Percentiles rank a stretch among this genome's conserved stretches.
These are phyloP conservation scores for Phtheirospermum japonicum DNA, from an alignment of 257 asterid genomes.

Conservation along the genomic window DNA sequence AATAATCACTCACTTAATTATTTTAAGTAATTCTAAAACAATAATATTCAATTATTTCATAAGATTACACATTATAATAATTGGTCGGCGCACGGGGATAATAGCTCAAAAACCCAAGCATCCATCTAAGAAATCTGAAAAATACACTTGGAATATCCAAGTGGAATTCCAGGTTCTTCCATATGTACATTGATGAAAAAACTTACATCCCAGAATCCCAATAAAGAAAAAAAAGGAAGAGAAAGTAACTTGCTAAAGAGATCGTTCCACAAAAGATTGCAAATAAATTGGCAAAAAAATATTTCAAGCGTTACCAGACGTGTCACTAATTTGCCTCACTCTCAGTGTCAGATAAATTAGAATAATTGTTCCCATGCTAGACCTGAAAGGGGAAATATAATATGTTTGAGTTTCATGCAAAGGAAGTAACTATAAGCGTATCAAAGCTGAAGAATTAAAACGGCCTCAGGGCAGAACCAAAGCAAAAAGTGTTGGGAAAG, in stretches of 20 bases:
- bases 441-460: neutral
- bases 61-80: too few species aligned
- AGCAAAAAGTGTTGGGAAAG: neutral
- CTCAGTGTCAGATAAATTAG: slow-evolving; percentile 82
- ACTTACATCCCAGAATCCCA: slow-evolving; percentile 12
- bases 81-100: too few species aligned
- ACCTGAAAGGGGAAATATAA: slow-evolving; percentile 48
- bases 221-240: slow-evolving; percentile 20
- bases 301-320: slow-evolving; percentile 43
- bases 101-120: too few species aligned
- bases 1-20: too few species aligned
- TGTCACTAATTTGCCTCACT: slow-evolving; percentile 64
- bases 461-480: too few species aligned
- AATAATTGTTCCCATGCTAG: slow-evolving; percentile 83
- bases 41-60: too few species aligned
- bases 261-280: slow-evolving; percentile 24
- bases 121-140: too few species aligned
- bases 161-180: slow-evolving; percentile 25
- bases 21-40: too few species aligned
- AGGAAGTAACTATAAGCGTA: neutral
- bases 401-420: slow-evolving; percentile 14
- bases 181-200: slow-evolving; percentile 43
- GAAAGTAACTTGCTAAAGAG: slow-evolving; percentile 22
- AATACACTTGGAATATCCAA: too few species aligned
- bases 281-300: slow-evolving; percentile 19